phyloP scores from a whole-genome alignment of 345 rosid species.

The Salix dunnii region DNA sequence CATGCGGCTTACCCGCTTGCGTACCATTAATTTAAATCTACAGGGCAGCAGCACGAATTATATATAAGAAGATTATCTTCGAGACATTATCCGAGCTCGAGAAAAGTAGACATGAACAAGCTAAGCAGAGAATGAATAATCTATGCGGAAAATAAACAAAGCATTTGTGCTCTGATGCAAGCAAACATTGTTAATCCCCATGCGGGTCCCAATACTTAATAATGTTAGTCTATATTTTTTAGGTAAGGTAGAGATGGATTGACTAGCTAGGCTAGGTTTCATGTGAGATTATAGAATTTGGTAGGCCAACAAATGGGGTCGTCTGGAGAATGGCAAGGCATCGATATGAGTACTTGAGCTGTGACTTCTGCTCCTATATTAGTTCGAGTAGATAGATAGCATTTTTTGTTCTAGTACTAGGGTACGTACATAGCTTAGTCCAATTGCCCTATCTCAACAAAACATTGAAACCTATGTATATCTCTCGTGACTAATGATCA shows the following conservation, averaged over 20 bases:
- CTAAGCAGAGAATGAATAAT: constrained; percentile 7
- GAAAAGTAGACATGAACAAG: constrained; percentile 14
- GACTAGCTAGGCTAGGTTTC: constrained; percentile 17
- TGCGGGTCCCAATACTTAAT: too few species aligned
- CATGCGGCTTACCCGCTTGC: background rate
- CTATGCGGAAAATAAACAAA: constrained; percentile 9
- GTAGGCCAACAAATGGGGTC: constrained; percentile 32
- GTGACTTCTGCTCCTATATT: constrained; percentile 11
- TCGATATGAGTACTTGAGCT: background rate
- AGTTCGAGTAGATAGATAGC: constrained; percentile 13
- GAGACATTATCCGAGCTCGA: background rate
- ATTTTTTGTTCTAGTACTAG: background rate
- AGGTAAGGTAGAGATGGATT: constrained; percentile 18
- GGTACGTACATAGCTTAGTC: background rate
- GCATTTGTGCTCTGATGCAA: background rate
- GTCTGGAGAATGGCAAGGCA: too few species aligned
- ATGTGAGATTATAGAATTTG: constrained; percentile 2
- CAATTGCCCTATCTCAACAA: too few species aligned
- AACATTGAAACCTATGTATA: too few species aligned
- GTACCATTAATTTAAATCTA: constrained; percentile 1
- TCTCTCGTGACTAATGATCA: too few species aligned
- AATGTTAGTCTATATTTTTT: background rate
- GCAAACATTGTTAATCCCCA: background rate
- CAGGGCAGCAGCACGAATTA: constrained; percentile 2
- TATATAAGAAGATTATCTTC: constrained; percentile 4